A percentile compares a stretch with the other conserved stretches of the same genome.
Conservation (phyloP, 306 rosid species). For the Cicer chorassanicum region DNA sequence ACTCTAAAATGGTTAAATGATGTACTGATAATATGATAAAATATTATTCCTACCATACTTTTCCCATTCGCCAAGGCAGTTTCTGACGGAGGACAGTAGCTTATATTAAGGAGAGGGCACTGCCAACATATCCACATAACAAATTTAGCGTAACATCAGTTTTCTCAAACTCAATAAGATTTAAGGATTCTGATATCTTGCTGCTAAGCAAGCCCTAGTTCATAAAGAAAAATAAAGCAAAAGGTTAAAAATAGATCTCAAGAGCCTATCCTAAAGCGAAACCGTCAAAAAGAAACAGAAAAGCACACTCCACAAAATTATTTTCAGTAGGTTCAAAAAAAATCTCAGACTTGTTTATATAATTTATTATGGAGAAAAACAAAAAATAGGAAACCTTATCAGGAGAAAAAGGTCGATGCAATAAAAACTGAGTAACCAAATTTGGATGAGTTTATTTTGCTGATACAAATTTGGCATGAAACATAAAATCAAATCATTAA, state of each 20-base stretch:
- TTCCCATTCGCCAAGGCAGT: conserved; percentile 59
- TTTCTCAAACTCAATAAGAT: conserved; percentile 17
- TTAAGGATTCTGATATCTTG: conserved; percentile 30
- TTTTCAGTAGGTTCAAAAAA: conserved; percentile 20
- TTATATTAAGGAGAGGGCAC: conserved; percentile 91
- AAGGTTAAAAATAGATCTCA: conserved; percentile 17
- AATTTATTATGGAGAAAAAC: conserved; percentile 1
- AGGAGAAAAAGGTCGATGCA: conserved; percentile 17
- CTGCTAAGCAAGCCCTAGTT: conserved; percentile 26
- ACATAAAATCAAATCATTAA: conserved; percentile 9
- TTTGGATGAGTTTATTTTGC: conserved; percentile 10
- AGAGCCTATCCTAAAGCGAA: conserved; percentile 20
- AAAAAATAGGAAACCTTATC: conserved; percentile 23
- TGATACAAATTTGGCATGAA: conserved; percentile 9
- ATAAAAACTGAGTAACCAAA: conserved; percentile 14
- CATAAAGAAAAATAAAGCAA: not conserved
- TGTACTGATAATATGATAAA: conserved; percentile 20
- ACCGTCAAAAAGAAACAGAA: conserved; percentile 18
- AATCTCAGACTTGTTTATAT: not conserved
- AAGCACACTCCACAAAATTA: conserved; percentile 10
- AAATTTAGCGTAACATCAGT: conserved; percentile 35
- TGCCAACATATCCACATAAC: conserved; percentile 53
- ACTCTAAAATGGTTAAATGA: conserved; percentile 24
- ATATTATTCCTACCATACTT: conserved; percentile 59
- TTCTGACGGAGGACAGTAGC: conserved; percentile 90